Conservation (phyloP, 2,329 filamentous ascomycete genomes). For the Aspergillus ustus region DNA sequence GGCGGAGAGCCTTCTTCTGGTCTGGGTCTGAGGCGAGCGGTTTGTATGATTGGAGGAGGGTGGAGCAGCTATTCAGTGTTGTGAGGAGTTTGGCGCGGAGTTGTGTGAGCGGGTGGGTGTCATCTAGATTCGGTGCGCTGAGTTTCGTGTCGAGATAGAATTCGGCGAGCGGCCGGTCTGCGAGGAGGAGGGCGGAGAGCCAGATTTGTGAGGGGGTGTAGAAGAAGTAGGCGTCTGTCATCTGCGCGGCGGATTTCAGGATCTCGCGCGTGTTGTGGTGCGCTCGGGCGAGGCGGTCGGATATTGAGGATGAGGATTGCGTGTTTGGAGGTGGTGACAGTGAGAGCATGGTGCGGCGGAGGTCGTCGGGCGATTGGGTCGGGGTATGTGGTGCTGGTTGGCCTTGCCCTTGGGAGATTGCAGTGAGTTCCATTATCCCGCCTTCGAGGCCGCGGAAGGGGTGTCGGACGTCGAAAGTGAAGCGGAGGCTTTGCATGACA, state of each 20-base stretch:
- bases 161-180: conserved; percentile 60
- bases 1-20: conserved; percentile 48
- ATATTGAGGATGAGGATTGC: conserved; percentile 34
- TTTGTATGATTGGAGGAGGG: conserved; percentile 45
- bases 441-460: conserved; percentile 88
- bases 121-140: conserved; percentile 26
- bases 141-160: conserved; percentile 53
- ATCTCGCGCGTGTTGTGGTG: conserved; percentile 75
- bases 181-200: conserved; percentile 77
- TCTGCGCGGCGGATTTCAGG: conserved; percentile 76
- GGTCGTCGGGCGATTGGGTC: conserved; percentile 35
- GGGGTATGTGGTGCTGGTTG: conserved; percentile 36
- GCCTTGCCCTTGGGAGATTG: conserved; percentile 66
- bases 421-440: conserved; percentile 78
- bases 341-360: conserved; percentile 36
- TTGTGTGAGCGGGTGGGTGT: conserved; percentile 30
- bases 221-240: conserved; percentile 97
- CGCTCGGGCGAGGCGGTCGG: conserved; percentile 61
- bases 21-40: conserved; percentile 43
- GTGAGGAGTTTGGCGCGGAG: conserved; percentile 44
- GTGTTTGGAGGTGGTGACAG: conserved; percentile 33
- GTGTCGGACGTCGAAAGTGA: conserved; percentile 91
- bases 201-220: conserved; percentile 94
- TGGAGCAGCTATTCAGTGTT: conserved; percentile 44
- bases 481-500: conserved; percentile 87